Evolutionary conservation across 495 filamentous ascomycete genomes (phyloP).

Genomic region (Penicillium riverlandense): DNA sequence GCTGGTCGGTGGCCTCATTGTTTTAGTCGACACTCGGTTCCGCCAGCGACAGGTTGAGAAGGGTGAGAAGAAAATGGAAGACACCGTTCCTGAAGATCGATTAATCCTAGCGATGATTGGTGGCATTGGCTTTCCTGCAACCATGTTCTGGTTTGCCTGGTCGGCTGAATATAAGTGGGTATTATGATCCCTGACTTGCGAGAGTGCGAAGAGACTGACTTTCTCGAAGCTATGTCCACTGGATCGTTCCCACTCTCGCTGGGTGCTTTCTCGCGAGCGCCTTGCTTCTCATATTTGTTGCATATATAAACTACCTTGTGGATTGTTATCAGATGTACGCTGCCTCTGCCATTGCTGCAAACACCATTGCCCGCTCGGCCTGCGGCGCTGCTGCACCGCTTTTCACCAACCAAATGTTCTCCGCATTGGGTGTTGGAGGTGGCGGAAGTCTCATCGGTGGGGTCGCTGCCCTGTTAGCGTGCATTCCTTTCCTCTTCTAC

Average conservation of each 20-base stretch:
- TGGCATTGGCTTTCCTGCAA: slow-evolving; percentile 43
- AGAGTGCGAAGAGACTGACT: slow-evolving; percentile 9
- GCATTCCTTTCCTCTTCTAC: slow-evolving; percentile 46
- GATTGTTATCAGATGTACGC: slow-evolving; percentile 24
- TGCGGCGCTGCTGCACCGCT: slow-evolving; percentile 23
- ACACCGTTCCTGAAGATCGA: slow-evolving; percentile 39
- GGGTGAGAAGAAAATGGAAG: slow-evolving; percentile 27
- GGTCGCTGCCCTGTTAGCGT: slow-evolving; percentile 31
- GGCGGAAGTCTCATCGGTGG: slow-evolving; percentile 42
- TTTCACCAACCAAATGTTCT: slow-evolving; percentile 25
- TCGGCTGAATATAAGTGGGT: slow-evolving; percentile 30
- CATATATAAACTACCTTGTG: slow-evolving; percentile 21
- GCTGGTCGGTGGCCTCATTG: slow-evolving; percentile 30
- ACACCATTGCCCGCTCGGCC: slow-evolving; percentile 20
- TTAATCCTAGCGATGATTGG: slow-evolving; percentile 50
- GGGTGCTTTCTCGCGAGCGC: slow-evolving; percentile 25
- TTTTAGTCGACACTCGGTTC: slow-evolving; percentile 17
- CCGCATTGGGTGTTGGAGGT: slow-evolving; percentile 45
- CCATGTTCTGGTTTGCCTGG: slow-evolving; percentile 56
- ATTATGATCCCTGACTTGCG: slow-evolving; percentile 1
- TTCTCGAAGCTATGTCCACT: slow-evolving; percentile 24
- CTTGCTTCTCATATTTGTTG: slow-evolving; percentile 32
- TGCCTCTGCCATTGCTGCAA: slow-evolving; percentile 22
- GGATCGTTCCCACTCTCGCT: slow-evolving; percentile 41
- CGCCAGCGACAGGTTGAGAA: slow-evolving; percentile 26